A percentile compares a stretch with the other conserved stretches of the same genome.
Evolutionary conservation across 1,284 basidiomycete species (phyloP).

Genomic region (Termitomyces sp.): DNA sequence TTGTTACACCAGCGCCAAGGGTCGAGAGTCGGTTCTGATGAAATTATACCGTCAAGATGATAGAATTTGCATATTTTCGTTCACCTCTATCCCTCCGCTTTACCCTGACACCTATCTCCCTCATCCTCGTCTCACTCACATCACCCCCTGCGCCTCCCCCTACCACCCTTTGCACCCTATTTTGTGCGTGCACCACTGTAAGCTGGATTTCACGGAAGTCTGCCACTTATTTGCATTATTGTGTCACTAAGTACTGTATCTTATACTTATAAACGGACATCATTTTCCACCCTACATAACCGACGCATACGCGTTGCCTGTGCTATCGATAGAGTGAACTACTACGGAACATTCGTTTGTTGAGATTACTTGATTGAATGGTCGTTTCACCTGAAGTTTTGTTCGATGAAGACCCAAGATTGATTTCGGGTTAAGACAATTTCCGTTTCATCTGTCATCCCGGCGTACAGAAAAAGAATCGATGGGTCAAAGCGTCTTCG

Average conservation of each 20-base stretch:
- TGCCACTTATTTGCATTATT: slow-evolving; percentile 7
- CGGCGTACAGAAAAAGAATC: no score
- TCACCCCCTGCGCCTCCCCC: neutral
- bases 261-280: slow-evolving; percentile 11
- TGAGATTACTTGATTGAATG: no score
- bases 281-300: neutral
- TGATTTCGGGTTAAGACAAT: no score
- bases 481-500: no score
- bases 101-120: no score
- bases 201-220: slow-evolving; percentile 5
- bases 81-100: neutral
- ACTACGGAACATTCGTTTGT: neutral
- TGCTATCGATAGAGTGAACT: slow-evolving; percentile 13
- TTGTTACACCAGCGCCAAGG: slow-evolving; percentile 12
- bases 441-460: no score
- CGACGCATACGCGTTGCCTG: slow-evolving; percentile 7
- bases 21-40: slow-evolving; percentile 10
- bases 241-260: neutral
- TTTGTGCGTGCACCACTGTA: neutral
- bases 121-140: no score
- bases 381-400: no score
- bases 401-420: no score
- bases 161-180: neutral
- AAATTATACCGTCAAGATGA: neutral
- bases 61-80: neutral